Evolutionary conservation across 106 monocot genomes (phyloP), one percentile per base, ranked within the genome.

Genomic region (Dactylorhiza incarnata): DNA sequence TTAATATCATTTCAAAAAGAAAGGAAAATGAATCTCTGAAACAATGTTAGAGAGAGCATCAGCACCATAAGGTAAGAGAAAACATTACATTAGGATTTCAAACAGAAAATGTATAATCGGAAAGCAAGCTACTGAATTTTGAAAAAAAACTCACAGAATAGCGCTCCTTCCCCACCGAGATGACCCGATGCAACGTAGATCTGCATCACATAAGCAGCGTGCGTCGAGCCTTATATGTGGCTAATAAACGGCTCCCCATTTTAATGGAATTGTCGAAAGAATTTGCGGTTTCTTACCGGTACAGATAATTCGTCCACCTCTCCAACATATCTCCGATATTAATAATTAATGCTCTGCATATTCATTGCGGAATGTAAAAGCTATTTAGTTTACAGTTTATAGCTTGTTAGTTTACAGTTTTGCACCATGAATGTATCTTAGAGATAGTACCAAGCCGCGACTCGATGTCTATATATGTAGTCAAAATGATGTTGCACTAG

Each of bases 251-350:
- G 17, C 17, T 17, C 49, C 3, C 22, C 17, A 8, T 46, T 67
- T 55, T 53, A 71, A 71, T 19, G 19, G 7, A 7, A 71, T 19
- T 48, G 6, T 19, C 1, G 12, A 9, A 1, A 71, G 1, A 0
- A 19, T 71, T 9, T 45, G 68, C 68, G 43, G 58, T 29, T 71
- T 56, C 37, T 76, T 84, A 92, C 95, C 92, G 73, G 74, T 88
- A 95, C 58, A 92, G 55, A 75, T 86, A 86, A 58, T 95, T 95
- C 0, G 92, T 92, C 95, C 95, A 95, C 70, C 95, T 88, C 71
- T 95, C 95, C 80, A n/a, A 56, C 88, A 95, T 56, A 78, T 95
- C 95, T 15, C 95, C 95, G 70, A 95, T 78, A 85, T 95, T 95
- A 73, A 95, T 80, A 68, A 95, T 77, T 46, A 95, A 73, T 68